Conservation (phyloP, 768 basidiomycete genomes). For the Russula griseocarnosa region DNA sequence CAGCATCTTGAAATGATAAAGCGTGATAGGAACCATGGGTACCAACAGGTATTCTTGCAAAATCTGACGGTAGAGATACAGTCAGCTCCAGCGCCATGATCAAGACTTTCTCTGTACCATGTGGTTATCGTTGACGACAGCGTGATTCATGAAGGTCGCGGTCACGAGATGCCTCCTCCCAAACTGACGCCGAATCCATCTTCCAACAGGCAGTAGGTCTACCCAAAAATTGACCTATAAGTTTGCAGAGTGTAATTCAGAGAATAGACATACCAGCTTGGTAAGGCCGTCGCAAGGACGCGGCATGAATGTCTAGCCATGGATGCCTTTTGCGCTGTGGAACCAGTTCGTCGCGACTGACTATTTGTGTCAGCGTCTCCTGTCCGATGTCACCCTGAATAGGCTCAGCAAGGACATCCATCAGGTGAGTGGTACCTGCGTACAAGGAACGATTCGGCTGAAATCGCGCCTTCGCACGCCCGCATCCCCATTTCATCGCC, state of each 20-base stretch:
- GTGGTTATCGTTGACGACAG: constrained; percentile 61
- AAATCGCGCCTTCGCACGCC: constrained; percentile 1
- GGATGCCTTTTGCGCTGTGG: constrained; percentile 49
- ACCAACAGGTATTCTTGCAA: constrained; percentile 32
- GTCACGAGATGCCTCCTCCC: constrained; percentile 54
- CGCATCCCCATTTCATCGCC: not conserved
- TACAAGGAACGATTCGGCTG: constrained; percentile 15
- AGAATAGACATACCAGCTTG: constrained; percentile 48
- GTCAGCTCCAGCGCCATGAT: constrained; percentile 37
- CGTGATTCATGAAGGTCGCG: constrained; percentile 69
- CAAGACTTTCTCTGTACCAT: constrained; percentile 32
- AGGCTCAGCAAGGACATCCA: constrained; percentile 1
- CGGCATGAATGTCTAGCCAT: not conserved
- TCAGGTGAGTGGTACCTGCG: constrained; percentile 15
- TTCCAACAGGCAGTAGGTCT: constrained; percentile 58
- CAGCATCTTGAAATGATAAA: constrained; percentile 73
- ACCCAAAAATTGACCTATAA: constrained; percentile 21
- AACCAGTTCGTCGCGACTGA: constrained; percentile 64
- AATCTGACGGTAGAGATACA: constrained; percentile 41
- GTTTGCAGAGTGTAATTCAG: not conserved
- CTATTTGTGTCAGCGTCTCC: constrained; percentile 69
- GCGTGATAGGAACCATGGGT: constrained; percentile 59
- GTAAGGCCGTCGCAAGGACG: constrained; percentile 48
- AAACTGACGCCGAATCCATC: constrained; percentile 56
- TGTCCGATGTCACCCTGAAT: constrained; percentile 65